phyloP scores from a whole-genome alignment of 768 basidiomycete genomes.

The Pleurotus cornucopiae region DNA sequence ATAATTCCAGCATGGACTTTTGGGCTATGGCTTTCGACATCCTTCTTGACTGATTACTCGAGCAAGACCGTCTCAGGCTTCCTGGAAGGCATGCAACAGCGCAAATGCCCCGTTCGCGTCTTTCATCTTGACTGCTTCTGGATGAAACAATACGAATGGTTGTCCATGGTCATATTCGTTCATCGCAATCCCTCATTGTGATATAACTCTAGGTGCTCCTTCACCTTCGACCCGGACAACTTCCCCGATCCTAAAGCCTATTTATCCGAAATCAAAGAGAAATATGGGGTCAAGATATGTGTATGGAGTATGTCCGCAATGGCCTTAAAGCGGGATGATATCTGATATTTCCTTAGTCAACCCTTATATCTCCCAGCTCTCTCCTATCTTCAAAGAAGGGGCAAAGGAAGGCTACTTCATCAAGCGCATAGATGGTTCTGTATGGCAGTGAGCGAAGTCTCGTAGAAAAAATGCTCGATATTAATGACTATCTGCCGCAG shows the following conservation, averaged over 20 bases:
- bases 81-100: constrained; percentile 65
- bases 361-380: constrained; percentile 67
- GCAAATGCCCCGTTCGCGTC: constrained; percentile 60
- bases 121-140: constrained; percentile 79
- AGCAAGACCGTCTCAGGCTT: constrained; percentile 65
- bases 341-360: constrained; percentile 43
- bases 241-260: constrained; percentile 73
- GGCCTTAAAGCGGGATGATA: background rate
- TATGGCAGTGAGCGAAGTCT: constrained; percentile 54
- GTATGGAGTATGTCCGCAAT: constrained; percentile 51
- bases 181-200: constrained; percentile 8
- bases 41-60: constrained; percentile 70
- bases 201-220: constrained; percentile 53
- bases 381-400: constrained; percentile 67
- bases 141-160: constrained; percentile 73
- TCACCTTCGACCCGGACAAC: constrained; percentile 72
- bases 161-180: constrained; percentile 8
- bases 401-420: constrained; percentile 66
- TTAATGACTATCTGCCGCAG: constrained; percentile 14
- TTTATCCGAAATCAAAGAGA: constrained; percentile 52
- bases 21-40: constrained; percentile 75
- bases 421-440: constrained; percentile 59
- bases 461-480: background rate
- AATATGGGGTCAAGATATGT: constrained; percentile 67
- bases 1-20: constrained; percentile 72